Conservation (phyloP, 495 filamentous ascomycete species). For the Neurospora sp. region DNA sequence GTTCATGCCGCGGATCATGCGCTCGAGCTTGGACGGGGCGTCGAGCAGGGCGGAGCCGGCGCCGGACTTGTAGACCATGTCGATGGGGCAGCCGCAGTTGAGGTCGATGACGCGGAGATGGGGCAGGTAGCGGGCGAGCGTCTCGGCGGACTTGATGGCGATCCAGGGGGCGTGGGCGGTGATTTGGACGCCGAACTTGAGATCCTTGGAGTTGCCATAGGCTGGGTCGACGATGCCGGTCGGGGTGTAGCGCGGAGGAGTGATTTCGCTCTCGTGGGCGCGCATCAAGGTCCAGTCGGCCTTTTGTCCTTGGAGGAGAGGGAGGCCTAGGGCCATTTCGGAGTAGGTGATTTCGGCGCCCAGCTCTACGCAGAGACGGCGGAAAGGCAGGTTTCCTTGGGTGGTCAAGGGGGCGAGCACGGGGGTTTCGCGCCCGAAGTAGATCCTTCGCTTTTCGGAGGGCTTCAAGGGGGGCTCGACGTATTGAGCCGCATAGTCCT, state of each 20-base stretch:
- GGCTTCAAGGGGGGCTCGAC: conserved; percentile 75
- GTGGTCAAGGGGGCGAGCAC: conserved; percentile 79
- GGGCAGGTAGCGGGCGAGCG: conserved; percentile 63
- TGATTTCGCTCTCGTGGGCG: conserved; percentile 70
- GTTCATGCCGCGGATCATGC: conserved; percentile 92
- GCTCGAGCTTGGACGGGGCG: conserved; percentile 68
- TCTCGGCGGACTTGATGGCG: conserved; percentile 76
- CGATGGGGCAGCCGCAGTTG: conserved; percentile 96
- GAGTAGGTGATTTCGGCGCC: conserved; percentile 94
- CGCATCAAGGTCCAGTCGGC: conserved; percentile 91
- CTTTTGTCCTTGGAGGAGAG: conserved; percentile 82
- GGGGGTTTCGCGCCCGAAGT: conserved; percentile 88
- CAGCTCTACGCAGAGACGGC: conserved; percentile 78
- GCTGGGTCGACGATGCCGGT: conserved; percentile 44
- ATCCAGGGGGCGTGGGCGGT: conserved; percentile 81
- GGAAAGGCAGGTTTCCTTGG: conserved; percentile 95
- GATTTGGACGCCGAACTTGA: conserved; percentile 86
- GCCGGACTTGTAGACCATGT: conserved; percentile 75
- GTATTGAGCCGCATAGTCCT: conserved; percentile 69
- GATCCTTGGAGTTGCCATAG: conserved; percentile 73
- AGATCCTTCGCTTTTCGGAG: conserved; percentile 85
- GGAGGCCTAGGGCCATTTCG: conserved; percentile 92
- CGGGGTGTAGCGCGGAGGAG: conserved; percentile 47
- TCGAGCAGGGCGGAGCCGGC: conserved; percentile 94
- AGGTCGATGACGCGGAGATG: conserved; percentile 81